These are phyloP conservation scores for Didymellaceae sp. DNA, from an alignment of 2,329 filamentous ascomycete species.

Conservation along the genomic window DNA sequence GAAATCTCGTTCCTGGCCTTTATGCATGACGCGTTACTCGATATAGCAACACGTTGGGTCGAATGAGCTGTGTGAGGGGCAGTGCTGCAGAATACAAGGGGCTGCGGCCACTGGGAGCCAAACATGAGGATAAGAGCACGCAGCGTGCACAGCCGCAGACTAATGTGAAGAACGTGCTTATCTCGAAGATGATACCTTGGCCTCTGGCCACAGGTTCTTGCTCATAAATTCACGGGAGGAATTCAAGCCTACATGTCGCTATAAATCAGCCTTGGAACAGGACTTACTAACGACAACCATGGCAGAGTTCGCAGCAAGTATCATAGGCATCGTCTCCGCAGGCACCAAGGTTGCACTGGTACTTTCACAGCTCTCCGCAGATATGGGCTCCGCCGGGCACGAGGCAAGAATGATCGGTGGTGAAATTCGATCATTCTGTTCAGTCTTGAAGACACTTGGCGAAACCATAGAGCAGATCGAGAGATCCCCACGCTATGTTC, in stretches of 20 bases:
- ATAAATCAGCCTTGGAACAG: background rate
- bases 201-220: background rate
- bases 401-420: constrained; percentile 29
- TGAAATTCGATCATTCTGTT: constrained; percentile 27
- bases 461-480: constrained; percentile 23
- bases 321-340: constrained; percentile 32
- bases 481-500: constrained; percentile 20
- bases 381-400: constrained; percentile 30
- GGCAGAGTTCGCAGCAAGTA: constrained; percentile 32
- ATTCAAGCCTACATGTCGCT: no score
- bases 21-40: background rate
- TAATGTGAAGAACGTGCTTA: background rate
- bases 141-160: constrained; percentile 1
- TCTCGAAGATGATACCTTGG: background rate
- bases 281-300: background rate
- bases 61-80: background rate
- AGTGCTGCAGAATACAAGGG: background rate
- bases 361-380: constrained; percentile 27
- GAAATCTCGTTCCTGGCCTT: background rate
- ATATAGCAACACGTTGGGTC: background rate
- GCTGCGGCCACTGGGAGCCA: background rate
- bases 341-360: constrained; percentile 31
- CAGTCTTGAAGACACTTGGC: constrained; percentile 26
- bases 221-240: background rate
- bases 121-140: background rate